Percentiles rank a stretch among this genome's conserved stretches.
These are phyloP conservation scores for Emericellopsis cladophorae DNA, from an alignment of 2,329 filamentous ascomycete species.

Conservation along the genomic window DNA sequence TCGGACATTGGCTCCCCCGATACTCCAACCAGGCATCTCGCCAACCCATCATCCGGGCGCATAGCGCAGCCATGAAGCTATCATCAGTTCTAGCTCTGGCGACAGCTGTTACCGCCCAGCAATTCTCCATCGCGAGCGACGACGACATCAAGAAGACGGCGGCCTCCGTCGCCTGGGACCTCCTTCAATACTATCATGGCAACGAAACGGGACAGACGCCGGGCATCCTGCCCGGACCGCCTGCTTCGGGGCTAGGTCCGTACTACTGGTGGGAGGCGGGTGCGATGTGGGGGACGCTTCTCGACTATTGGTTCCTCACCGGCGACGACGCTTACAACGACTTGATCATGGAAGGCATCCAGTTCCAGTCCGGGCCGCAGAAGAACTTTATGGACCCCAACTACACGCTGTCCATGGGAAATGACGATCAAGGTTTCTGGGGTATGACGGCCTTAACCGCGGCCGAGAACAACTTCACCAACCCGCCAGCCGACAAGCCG, in stretches of 20 bases:
- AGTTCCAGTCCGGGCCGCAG: constrained; percentile 38
- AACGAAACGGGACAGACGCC: constrained; percentile 28
- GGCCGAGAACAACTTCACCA: constrained; percentile 43
- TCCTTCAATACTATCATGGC: constrained; percentile 32
- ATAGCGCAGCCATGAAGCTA: background rate
- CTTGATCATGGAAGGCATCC: constrained; percentile 34
- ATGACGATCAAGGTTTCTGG: constrained; percentile 58
- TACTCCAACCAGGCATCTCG: too few relatives aligned
- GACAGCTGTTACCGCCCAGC: background rate
- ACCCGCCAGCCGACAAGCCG: constrained; percentile 34
- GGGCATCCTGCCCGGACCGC: constrained; percentile 35
- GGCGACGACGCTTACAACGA: constrained; percentile 46
- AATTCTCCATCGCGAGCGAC: constrained; percentile 12
- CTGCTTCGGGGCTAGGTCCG: constrained; percentile 25
- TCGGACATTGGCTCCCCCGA: too few relatives aligned
- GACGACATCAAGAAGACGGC: constrained; percentile 25
- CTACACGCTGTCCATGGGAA: constrained; percentile 38
- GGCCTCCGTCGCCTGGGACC: constrained; percentile 25
- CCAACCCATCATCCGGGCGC: too few relatives aligned
- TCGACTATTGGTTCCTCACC: constrained; percentile 53
- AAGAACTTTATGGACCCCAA: constrained; percentile 44
- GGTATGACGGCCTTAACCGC: constrained; percentile 51
- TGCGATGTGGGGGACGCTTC: constrained; percentile 47
- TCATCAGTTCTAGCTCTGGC: background rate
- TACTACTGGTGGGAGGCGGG: constrained; percentile 59